Percentiles rank a stretch among this genome's conserved stretches.
phyloP scores from a whole-genome alignment of 139 green algal genomes.

The Edaphochlamys debaryana region DNA sequence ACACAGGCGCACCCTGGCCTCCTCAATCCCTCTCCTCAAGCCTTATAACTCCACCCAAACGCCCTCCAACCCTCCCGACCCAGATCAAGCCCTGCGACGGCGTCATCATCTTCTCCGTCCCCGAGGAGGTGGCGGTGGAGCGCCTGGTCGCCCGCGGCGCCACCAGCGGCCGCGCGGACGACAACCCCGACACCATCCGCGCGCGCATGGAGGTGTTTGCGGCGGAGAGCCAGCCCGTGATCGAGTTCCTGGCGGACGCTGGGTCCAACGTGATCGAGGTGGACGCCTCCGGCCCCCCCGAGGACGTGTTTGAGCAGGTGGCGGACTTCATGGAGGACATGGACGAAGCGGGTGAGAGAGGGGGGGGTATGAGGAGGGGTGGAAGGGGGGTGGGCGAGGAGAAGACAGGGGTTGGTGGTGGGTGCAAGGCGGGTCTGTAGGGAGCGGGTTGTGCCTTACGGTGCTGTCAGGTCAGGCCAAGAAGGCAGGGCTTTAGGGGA shows the following conservation, averaged over 20 bases:
- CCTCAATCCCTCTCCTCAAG: too few species aligned
- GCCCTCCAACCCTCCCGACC: too few species aligned
- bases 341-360: constrained; percentile 28
- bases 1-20: too few species aligned
- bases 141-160: constrained; percentile 66
- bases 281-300: constrained; percentile 25
- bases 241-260: constrained; percentile 42
- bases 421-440: too few species aligned
- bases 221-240: constrained; percentile 55
- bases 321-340: constrained; percentile 49
- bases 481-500: too few species aligned
- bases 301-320: constrained; percentile 6
- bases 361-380: too few species aligned
- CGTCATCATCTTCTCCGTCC: constrained; percentile 31
- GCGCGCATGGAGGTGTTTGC: constrained; percentile 68
- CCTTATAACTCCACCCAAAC: too few species aligned
- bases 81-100: constrained; percentile 28
- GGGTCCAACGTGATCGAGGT: constrained; percentile 43
- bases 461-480: too few species aligned
- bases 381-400: too few species aligned
- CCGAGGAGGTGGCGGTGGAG: constrained; percentile 64
- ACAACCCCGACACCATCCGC: constrained; percentile 79
- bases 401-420: too few species aligned
- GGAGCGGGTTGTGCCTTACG: too few species aligned
- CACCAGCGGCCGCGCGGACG: constrained; percentile 70